Percentiles rank a stretch among this genome's conserved stretches.
Conservation (phyloP, 2,329 filamentous ascomycete genomes). For the Colletotrichum tamarilloi region DNA sequence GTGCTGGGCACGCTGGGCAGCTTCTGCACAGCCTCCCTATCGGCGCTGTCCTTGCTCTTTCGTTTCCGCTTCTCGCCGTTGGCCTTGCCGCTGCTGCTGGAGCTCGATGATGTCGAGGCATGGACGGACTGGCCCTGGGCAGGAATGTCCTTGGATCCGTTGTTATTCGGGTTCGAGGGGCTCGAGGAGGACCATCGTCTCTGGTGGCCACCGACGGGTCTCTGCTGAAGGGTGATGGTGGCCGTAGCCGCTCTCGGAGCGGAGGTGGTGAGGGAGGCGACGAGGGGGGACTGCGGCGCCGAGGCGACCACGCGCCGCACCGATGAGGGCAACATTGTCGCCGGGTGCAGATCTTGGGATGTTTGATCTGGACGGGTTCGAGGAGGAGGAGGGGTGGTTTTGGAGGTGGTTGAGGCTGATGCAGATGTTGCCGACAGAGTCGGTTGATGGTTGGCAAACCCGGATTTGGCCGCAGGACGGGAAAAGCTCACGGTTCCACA, state of each 20-base stretch:
- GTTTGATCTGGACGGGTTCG: slow-evolving; percentile 5
- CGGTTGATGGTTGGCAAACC: slow-evolving; percentile 44
- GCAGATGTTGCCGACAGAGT: slow-evolving; percentile 45
- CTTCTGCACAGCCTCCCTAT: slow-evolving; percentile 60
- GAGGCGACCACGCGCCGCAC: slow-evolving; percentile 65
- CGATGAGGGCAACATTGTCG: slow-evolving; percentile 61
- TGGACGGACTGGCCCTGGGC: slow-evolving; percentile 60
- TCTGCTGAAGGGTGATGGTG: slow-evolving; percentile 42
- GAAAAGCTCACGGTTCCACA: slow-evolving; percentile 45
- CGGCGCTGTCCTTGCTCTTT: slow-evolving; percentile 64
- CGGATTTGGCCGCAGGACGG: slow-evolving; percentile 49
- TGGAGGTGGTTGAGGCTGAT: slow-evolving; percentile 10
- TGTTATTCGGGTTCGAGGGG: slow-evolving; percentile 70
- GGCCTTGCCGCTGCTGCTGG: slow-evolving; percentile 55
- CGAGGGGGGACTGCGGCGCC: slow-evolving; percentile 57
- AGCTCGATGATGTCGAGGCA: slow-evolving; percentile 55
- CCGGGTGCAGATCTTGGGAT: slow-evolving; percentile 38
- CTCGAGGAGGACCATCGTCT: slow-evolving; percentile 71
- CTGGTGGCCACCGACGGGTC: slow-evolving; percentile 53
- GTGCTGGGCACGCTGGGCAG: slow-evolving; percentile 82
- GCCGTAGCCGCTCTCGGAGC: slow-evolving; percentile 52
- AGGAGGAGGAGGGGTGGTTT: background rate
- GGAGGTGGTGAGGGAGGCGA: slow-evolving; percentile 54
- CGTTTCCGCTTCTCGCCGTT: slow-evolving; percentile 66
- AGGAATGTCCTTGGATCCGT: slow-evolving; percentile 63